Evolutionary conservation across 768 basidiomycete genomes (phyloP).

Genomic region (Naganishia onofrii): DNA sequence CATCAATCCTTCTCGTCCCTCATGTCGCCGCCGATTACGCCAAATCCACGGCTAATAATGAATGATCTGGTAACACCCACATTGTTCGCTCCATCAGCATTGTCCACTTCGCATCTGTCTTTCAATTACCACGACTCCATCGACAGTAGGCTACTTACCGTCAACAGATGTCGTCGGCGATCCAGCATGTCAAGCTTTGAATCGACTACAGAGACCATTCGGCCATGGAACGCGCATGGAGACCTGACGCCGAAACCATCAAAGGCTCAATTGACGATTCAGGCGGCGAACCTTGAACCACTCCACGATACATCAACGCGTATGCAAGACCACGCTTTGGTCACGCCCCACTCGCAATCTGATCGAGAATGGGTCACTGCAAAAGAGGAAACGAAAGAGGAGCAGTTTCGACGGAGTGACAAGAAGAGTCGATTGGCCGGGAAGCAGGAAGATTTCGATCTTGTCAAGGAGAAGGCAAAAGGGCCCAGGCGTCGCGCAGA

Average conservation of each 20-base stretch:
- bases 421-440: conserved; percentile 15
- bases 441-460: not conserved
- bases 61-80: not conserved
- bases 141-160: conserved; percentile 8
- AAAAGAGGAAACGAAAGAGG: not conserved
- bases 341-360: not conserved
- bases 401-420: conserved; percentile 2
- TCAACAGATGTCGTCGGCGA: conserved; percentile 24
- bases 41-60: not conserved
- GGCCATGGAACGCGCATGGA: conserved; percentile 26
- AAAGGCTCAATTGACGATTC: conserved; percentile 21
- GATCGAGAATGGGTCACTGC: not conserved
- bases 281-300: not conserved
- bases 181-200: conserved; percentile 32
- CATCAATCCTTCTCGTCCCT: conserved; percentile 11
- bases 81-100: not conserved
- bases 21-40: conserved; percentile 19
- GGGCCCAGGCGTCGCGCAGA: not conserved
- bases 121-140: not conserved
- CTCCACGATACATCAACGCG: not conserved
- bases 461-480: not conserved
- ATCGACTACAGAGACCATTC: conserved; percentile 28
- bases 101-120: conserved; percentile 4
- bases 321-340: not conserved
- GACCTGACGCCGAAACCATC: conserved; percentile 31